Evolutionary conservation across 306 rosid genomes (phyloP).

Genomic region (Hippophae rhamnoides): DNA sequence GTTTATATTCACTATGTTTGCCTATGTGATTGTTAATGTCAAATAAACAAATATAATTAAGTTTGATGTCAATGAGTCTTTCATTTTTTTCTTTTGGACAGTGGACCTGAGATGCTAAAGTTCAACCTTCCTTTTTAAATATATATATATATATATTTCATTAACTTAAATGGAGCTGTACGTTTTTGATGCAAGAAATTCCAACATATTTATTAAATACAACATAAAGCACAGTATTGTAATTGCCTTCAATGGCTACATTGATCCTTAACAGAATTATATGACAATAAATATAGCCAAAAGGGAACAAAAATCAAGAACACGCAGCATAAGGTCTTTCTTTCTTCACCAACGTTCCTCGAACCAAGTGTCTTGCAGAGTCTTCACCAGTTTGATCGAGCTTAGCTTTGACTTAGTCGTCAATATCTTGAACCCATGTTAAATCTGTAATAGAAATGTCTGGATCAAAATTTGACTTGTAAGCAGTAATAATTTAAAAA

Average conservation of each 20-base stretch:
- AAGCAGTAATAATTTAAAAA: not conserved
- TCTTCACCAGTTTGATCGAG: constrained; percentile 9
- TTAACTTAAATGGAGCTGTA: constrained; percentile 21
- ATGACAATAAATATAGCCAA: constrained; percentile 35
- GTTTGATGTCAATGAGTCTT: not conserved
- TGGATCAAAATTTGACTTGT: not conserved
- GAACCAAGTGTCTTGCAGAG: constrained; percentile 15
- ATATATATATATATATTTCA: constrained; percentile 14
- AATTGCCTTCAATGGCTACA: constrained; percentile 20
- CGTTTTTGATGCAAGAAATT: constrained; percentile 31
- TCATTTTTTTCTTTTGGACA: too few relatives aligned
- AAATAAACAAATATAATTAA: not conserved
- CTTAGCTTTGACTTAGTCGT: constrained; percentile 34
- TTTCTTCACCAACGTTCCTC: constrained; percentile 18
- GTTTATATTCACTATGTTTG: not conserved
- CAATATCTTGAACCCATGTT: constrained; percentile 88
- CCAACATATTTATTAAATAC: constrained; percentile 21
- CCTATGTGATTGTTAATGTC: not conserved
- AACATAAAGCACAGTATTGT: constrained; percentile 17
- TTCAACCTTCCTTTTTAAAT: too few relatives aligned
- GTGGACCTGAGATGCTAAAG: too few relatives aligned
- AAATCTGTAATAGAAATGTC: constrained; percentile 42
- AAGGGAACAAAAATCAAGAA: constrained; percentile 17
- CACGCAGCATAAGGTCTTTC: constrained; percentile 41
- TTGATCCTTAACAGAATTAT: constrained; percentile 43